Conservation (phyloP, 108 stramenopile species). For the Mayamaea pseudoterrestris region DNA sequence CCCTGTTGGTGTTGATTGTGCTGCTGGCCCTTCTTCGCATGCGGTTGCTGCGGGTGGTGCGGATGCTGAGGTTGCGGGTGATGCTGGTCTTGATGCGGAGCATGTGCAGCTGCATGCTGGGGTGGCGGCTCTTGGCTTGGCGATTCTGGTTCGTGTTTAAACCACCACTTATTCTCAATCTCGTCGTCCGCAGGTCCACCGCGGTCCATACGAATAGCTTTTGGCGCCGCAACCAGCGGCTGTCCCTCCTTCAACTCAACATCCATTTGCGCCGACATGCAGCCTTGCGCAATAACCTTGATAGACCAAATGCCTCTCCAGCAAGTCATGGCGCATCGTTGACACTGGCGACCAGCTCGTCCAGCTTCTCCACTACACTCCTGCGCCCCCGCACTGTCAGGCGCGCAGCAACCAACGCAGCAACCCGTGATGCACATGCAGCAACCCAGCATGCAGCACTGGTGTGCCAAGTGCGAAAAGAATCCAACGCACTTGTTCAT, state of each 20-base stretch:
- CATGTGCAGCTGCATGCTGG: no score
- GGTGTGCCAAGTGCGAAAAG: constrained; percentile 14
- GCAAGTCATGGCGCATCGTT: constrained; percentile 28
- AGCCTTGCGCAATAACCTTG: constrained; percentile 36
- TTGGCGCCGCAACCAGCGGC: neutral
- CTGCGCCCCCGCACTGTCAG: constrained; percentile 38
- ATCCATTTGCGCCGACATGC: constrained; percentile 41
- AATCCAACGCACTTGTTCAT: constrained; percentile 34
- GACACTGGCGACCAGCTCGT: constrained; percentile 34
- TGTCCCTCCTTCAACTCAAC: constrained; percentile 21
- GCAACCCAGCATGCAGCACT: constrained; percentile 16
- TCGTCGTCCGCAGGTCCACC: no score
- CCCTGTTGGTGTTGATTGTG: no score
- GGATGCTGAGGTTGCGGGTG: no score
- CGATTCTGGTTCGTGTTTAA: no score
- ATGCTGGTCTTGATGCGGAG: no score
- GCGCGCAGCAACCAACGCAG: constrained; percentile 33
- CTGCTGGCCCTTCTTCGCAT: no score
- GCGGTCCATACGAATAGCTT: neutral
- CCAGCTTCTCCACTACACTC: constrained; percentile 37
- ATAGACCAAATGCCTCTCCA: constrained; percentile 42
- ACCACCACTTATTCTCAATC: no score
- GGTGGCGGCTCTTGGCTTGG: no score
- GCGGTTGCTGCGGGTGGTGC: no score
- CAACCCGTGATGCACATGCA: constrained; percentile 20